Percentiles rank a stretch among this genome's conserved stretches.
phyloP scores from a whole-genome alignment of 768 basidiomycete species.

The Lentinula aciculospora region DNA sequence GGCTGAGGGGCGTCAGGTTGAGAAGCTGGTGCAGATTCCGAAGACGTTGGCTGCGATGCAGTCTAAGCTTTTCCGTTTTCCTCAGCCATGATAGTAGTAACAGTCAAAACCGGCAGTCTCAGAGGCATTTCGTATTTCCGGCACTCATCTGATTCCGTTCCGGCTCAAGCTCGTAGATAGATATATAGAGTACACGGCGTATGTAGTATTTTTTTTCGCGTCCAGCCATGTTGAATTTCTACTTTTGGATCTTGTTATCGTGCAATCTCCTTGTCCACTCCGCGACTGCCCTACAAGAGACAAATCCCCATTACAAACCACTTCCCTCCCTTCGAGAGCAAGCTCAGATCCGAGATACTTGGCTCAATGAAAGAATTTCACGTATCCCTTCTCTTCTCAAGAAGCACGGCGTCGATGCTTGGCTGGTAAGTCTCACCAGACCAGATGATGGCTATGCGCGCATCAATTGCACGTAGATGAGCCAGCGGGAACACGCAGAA shows the following conservation, averaged over 20 bases:
- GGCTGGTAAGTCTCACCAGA: constrained; percentile 27
- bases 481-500: constrained; percentile 47
- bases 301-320: constrained; percentile 18
- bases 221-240: background rate
- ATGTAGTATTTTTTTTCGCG: background rate
- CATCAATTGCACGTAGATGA: constrained; percentile 24
- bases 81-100: background rate
- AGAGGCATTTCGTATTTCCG: background rate
- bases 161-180: too few species aligned
- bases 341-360: constrained; percentile 32
- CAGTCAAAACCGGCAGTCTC: background rate
- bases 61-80: background rate
- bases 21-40: background rate
- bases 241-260: background rate
- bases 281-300: background rate
- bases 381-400: constrained; percentile 34
- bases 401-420: constrained; percentile 37
- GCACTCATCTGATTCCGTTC: background rate
- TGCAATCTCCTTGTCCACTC: background rate
- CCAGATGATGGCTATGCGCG: background rate
- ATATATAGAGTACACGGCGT: too few species aligned
- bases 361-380: constrained; percentile 34
- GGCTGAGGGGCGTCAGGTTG: background rate
- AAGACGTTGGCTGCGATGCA: background rate
- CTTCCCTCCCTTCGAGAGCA: constrained; percentile 35